Conservation (phyloP, 2,329 filamentous ascomycete genomes). For the Aureobasidium pullulans region DNA sequence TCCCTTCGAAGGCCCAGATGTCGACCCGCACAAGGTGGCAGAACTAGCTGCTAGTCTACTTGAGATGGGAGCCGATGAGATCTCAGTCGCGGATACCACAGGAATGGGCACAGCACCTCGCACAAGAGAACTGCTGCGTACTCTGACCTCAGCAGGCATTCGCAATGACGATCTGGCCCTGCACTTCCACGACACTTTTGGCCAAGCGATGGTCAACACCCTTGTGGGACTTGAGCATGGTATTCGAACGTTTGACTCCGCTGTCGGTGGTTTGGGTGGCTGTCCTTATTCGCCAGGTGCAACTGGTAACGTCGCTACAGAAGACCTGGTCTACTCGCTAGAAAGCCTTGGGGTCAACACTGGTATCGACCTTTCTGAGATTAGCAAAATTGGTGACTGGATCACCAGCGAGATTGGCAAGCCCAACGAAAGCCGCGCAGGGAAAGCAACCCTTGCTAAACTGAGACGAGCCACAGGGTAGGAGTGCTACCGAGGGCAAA, state of each 20-base stretch:
- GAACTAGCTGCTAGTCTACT: slow-evolving; percentile 59
- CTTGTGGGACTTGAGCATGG: slow-evolving; percentile 71
- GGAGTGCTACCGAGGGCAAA: background rate
- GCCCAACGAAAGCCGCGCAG: slow-evolving; percentile 58
- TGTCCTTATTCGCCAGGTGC: slow-evolving; percentile 82
- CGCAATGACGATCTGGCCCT: slow-evolving; percentile 65
- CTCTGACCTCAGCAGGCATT: slow-evolving; percentile 59
- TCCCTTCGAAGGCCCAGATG: slow-evolving; percentile 62
- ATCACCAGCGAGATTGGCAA: slow-evolving; percentile 58
- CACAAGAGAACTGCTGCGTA: slow-evolving; percentile 57
- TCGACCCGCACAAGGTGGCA: slow-evolving; percentile 53
- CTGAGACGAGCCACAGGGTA: background rate
- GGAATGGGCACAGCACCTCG: slow-evolving; percentile 78
- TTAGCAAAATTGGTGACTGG: slow-evolving; percentile 65
- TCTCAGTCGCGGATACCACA: slow-evolving; percentile 82
- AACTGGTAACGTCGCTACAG: slow-evolving; percentile 78
- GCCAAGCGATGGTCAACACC: slow-evolving; percentile 75
- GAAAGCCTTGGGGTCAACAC: slow-evolving; percentile 68
- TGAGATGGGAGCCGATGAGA: slow-evolving; percentile 84
- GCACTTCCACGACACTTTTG: slow-evolving; percentile 87
- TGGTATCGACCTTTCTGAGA: slow-evolving; percentile 60
- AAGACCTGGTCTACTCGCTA: slow-evolving; percentile 71
- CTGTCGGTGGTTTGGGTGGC: slow-evolving; percentile 72
- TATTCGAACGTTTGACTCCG: slow-evolving; percentile 70
- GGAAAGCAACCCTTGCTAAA: slow-evolving; percentile 44